Percentiles rank a stretch among this genome's conserved stretches.
Conservation (phyloP, 768 basidiomycete genomes). For the Agaricus subrufescens region DNA sequence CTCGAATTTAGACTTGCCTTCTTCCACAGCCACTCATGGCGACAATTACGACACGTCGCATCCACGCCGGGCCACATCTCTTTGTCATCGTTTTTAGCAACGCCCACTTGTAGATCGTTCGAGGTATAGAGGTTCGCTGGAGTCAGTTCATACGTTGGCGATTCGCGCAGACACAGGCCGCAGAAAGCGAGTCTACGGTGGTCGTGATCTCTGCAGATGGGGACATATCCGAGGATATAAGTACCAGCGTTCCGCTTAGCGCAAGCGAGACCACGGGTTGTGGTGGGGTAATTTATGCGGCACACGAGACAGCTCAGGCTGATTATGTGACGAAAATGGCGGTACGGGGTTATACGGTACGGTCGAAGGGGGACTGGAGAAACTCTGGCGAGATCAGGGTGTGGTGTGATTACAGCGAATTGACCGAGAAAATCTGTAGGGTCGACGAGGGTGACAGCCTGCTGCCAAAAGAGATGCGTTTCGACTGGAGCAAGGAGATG, state of each 20-base stretch:
- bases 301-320: constrained; percentile 58
- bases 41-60: constrained; percentile 65
- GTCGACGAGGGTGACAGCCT: constrained; percentile 58
- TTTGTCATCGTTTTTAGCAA: constrained; percentile 68
- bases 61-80: constrained; percentile 61
- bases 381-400: constrained; percentile 26
- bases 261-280: constrained; percentile 42
- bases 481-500: constrained; percentile 41
- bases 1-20: constrained; percentile 40
- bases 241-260: constrained; percentile 41
- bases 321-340: constrained; percentile 59
- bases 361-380: constrained; percentile 28
- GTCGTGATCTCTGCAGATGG: constrained; percentile 62
- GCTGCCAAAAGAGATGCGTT: constrained; percentile 66
- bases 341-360: constrained; percentile 44
- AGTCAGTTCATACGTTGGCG: constrained; percentile 35
- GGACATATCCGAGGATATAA: constrained; percentile 39
- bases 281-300: constrained; percentile 58
- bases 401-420: constrained; percentile 41
- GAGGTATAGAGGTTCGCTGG: constrained; percentile 10
- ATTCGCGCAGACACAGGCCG: constrained; percentile 65
- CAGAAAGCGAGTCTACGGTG: constrained; percentile 50
- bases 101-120: constrained; percentile 24
- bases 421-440: constrained; percentile 52
- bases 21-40: constrained; percentile 62